phyloP scores from a whole-genome alignment of 345 rosid genomes.

The Capsella bursapastoris region DNA sequence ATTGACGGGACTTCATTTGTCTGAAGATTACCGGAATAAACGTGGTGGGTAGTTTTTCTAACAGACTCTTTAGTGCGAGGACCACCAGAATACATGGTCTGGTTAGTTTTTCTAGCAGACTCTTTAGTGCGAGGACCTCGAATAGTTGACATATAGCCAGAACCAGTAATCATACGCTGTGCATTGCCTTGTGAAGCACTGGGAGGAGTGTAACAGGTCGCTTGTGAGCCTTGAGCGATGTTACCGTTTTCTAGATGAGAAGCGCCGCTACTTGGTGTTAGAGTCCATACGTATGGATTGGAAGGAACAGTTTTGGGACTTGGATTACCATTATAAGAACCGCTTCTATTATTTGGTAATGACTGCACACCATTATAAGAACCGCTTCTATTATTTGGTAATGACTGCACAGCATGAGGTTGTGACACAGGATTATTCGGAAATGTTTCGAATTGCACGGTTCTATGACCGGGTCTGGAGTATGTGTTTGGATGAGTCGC shows the following conservation, averaged over 20 bases:
- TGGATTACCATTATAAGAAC: constrained; percentile 4
- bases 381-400: constrained; percentile 37
- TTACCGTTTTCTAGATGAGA: not conserved
- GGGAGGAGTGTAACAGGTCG: not conserved
- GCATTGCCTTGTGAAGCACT: not conserved
- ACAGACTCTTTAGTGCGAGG: not conserved
- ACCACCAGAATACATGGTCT: too few relatives aligned
- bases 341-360: too few relatives aligned
- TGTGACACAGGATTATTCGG: constrained; percentile 35
- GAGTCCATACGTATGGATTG: not conserved
- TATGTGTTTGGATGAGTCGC: constrained; percentile 22
- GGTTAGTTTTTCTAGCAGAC: too few relatives aligned
- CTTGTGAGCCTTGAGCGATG: constrained; percentile 1
- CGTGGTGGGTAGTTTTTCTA: too few relatives aligned
- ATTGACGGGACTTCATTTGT: not conserved
- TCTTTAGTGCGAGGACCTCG: not conserved
- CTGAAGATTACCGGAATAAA: not conserved
- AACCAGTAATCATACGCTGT: not conserved
- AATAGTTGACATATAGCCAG: not conserved
- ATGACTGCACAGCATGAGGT: constrained; percentile 33
- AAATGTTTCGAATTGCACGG: constrained; percentile 19
- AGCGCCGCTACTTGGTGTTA: not conserved
- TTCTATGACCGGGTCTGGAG: constrained; percentile 40
- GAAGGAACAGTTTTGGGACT: constrained; percentile 44
- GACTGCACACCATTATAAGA: not conserved